Conservation (phyloP, 495 filamentous ascomycete species). For the Aspergillus panamensis region DNA sequence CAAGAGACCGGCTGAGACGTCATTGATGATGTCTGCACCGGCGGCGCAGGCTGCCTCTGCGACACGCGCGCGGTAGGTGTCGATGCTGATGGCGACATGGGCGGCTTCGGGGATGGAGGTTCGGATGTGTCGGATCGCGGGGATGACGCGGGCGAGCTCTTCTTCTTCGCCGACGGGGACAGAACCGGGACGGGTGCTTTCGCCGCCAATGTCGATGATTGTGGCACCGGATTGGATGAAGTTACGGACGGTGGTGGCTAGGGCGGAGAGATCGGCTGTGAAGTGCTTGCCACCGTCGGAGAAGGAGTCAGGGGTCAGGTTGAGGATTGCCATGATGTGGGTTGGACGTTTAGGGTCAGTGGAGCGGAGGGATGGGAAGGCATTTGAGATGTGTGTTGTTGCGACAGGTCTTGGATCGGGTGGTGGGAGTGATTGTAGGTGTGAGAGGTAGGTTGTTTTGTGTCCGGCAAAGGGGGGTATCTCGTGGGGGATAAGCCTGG, state of each 20-base stretch:
- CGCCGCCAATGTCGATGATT: conserved; percentile 90
- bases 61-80: conserved; percentile 87
- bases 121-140: conserved; percentile 70
- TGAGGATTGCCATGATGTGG: conserved; percentile 88
- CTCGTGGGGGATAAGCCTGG: conserved; percentile 62
- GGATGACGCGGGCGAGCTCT: conserved; percentile 74
- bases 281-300: conserved; percentile 77
- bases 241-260: conserved; percentile 48
- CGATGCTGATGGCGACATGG: conserved; percentile 71
- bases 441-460: conserved; percentile 39
- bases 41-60: conserved; percentile 75
- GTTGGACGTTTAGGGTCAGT: conserved; percentile 64
- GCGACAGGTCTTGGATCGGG: conserved; percentile 51
- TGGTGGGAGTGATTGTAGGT: conserved; percentile 63
- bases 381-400: conserved; percentile 64
- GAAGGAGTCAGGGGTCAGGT: conserved; percentile 96
- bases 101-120: conserved; percentile 54
- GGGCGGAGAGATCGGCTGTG: conserved; percentile 33
- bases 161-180: conserved; percentile 61
- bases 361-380: conserved; percentile 58
- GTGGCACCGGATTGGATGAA: conserved; percentile 67
- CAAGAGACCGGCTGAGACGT: conserved; percentile 78
- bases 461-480: conserved; percentile 40
- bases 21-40: conserved; percentile 93
- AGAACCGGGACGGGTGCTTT: conserved; percentile 80